Evolutionary conservation across 805 yeast species (phyloP).

Genomic region (Candida yuanshanica): DNA sequence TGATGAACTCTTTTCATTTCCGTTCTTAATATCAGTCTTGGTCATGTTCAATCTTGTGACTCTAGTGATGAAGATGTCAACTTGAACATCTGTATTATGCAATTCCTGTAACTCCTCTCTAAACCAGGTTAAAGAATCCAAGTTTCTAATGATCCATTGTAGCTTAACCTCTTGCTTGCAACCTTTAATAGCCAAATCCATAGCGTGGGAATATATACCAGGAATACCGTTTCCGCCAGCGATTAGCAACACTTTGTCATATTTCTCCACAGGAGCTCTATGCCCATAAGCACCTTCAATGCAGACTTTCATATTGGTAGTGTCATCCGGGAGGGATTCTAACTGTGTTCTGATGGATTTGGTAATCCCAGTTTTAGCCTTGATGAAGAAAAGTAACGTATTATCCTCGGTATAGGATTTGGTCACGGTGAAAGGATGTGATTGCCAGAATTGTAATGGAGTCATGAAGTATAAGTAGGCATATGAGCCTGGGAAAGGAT

Average conservation of each 20-base stretch:
- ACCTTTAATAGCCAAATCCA: slow-evolving; percentile 18
- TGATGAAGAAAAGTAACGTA: slow-evolving; percentile 33
- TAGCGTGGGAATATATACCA: slow-evolving; percentile 39
- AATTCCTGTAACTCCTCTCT: slow-evolving; percentile 34
- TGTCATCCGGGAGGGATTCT: slow-evolving; percentile 25
- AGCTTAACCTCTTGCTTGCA: slow-evolving; percentile 34
- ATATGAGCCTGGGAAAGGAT: slow-evolving; percentile 46
- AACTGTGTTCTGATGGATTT: slow-evolving; percentile 31
- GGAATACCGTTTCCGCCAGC: slow-evolving; percentile 50
- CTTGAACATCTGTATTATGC: slow-evolving; percentile 21
- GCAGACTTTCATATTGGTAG: slow-evolving; percentile 26
- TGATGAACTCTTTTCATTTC: slow-evolving; percentile 3
- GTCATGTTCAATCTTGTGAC: neutral
- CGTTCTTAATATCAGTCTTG: neutral
- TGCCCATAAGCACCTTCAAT: slow-evolving; percentile 60
- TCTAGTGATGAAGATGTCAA: slow-evolving; percentile 35
- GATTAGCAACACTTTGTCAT: slow-evolving; percentile 32
- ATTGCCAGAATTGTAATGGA: slow-evolving; percentile 50
- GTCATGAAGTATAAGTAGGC: slow-evolving; percentile 50
- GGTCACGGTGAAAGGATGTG: slow-evolving; percentile 62
- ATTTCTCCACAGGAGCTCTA: slow-evolving; percentile 30
- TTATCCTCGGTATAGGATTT: slow-evolving; percentile 31
- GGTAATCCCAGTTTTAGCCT: slow-evolving; percentile 51
- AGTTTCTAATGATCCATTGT: slow-evolving; percentile 60
- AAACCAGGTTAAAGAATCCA: slow-evolving; percentile 44